phyloP scores from a whole-genome alignment of 805 yeast genomes.

The Ogataea nitratoaversa region DNA sequence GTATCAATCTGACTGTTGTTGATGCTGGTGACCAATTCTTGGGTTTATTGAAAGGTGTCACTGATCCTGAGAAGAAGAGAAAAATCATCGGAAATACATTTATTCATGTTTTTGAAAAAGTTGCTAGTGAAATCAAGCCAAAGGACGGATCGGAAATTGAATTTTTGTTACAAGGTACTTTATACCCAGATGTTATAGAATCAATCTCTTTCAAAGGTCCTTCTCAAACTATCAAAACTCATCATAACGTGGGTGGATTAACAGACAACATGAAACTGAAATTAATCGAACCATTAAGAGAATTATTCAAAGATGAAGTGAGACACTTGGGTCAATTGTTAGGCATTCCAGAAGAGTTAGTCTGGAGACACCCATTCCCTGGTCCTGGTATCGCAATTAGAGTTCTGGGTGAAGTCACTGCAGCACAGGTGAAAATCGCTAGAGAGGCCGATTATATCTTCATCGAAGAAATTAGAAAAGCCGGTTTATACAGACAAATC shows the following conservation, averaged over 20 bases:
- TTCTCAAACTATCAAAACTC: constrained; percentile 98
- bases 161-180: constrained; percentile 91
- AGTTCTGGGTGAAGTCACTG: constrained; percentile 95
- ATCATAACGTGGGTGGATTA: constrained; percentile 98
- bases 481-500: constrained; percentile 88
- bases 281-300: constrained; percentile 97
- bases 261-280: constrained; percentile 97
- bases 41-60: constrained; percentile 81
- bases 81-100: constrained; percentile 98
- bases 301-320: constrained; percentile 97
- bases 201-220: constrained; percentile 99
- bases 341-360: constrained; percentile 94
- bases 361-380: constrained; percentile 99
- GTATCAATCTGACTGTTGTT: constrained; percentile 89
- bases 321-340: constrained; percentile 91
- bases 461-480: constrained; percentile 91
- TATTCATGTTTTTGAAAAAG: constrained; percentile 94
- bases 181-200: constrained; percentile 98
- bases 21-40: constrained; percentile 92
- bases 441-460: constrained; percentile 95
- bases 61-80: constrained; percentile 98
- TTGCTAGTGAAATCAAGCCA: constrained; percentile 88
- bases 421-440: constrained; percentile 89
- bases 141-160: constrained; percentile 86
- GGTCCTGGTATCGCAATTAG: constrained; percentile 99